A percentile compares a stretch with the other conserved stretches of the same genome.
These are phyloP conservation scores for Neocallimastix lanati DNA, from an alignment of 192 early-diverging fungal genomes.

Conservation along the genomic window DNA sequence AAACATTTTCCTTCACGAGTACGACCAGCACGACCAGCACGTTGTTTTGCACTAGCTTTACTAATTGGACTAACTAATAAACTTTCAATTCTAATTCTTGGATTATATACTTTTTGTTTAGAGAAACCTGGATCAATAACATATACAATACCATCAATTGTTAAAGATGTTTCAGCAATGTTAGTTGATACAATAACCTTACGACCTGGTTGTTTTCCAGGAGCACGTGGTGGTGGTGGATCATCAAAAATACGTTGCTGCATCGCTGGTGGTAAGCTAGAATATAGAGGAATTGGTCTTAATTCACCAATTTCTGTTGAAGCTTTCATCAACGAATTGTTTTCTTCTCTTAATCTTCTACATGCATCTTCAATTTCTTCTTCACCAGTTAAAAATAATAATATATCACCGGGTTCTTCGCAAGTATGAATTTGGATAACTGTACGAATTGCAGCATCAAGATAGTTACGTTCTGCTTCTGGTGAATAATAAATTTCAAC, in stretches of 20 bases:
- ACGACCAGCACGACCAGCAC: constrained; percentile 96
- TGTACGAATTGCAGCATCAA: constrained; percentile 89
- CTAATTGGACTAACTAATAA: constrained; percentile 88
- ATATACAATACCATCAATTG: constrained; percentile 97
- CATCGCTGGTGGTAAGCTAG: constrained; percentile 69
- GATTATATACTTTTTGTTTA: constrained; percentile 99
- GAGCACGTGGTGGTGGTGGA: constrained; percentile 58
- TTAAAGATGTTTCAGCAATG: constrained; percentile 93
- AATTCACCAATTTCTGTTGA: constrained; percentile 2
- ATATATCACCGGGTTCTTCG: constrained; percentile 87
- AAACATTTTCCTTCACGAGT: constrained; percentile 94
- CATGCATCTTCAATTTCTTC: constrained; percentile 98
- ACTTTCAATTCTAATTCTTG: constrained; percentile 87
- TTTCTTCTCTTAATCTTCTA: constrained; percentile 47
- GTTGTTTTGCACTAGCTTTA: constrained; percentile 87
- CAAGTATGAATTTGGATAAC: constrained; percentile 84
- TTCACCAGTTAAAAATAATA: constrained; percentile 94
- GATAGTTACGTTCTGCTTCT: constrained; percentile 90
- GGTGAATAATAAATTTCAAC: constrained; percentile 96
- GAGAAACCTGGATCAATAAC: constrained; percentile 96
- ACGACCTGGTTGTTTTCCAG: constrained; percentile 75
- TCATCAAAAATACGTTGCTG: constrained; percentile 87
- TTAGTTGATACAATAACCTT: constrained; percentile 95
- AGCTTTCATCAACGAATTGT: constrained; percentile 50
- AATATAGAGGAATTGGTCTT: constrained; percentile 68